phyloP scores from a whole-genome alignment of 2,329 filamentous ascomycete genomes.

The Lizonia empirigonia region DNA sequence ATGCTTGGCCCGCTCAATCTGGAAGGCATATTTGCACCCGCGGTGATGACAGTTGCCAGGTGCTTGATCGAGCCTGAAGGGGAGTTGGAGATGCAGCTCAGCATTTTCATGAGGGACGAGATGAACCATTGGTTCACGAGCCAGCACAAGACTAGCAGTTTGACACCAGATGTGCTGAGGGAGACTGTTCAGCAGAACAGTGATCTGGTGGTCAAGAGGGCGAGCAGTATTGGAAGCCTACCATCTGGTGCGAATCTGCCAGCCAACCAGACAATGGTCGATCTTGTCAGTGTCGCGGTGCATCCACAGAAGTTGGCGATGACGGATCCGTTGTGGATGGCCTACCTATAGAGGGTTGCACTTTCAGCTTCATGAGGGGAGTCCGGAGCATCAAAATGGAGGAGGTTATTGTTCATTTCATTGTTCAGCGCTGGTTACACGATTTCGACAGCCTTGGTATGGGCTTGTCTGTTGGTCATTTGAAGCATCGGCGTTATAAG shows the following conservation, averaged over 20 bases:
- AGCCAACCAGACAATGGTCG: conserved; percentile 95
- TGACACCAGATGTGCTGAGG: conserved; percentile 69
- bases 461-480: not conserved
- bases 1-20: conserved; percentile 95
- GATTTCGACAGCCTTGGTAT: not conserved
- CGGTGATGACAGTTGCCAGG: conserved; percentile 94
- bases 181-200: conserved; percentile 85
- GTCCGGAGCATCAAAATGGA: not conserved
- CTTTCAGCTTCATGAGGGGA: not conserved
- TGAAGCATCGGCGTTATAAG: not conserved
- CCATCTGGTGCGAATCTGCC: conserved; percentile 78
- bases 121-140: conserved; percentile 97
- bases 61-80: conserved; percentile 81
- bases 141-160: conserved; percentile 64
- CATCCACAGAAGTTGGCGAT: conserved; percentile 87
- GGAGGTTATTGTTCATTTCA: too few relatives aligned
- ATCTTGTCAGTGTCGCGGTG: conserved; percentile 88
- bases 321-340: conserved; percentile 96
- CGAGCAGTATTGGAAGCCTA: conserved; percentile 78
- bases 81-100: conserved; percentile 93
- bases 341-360: conserved; percentile 69
- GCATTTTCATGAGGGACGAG: conserved; percentile 94
- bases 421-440: too few relatives aligned
- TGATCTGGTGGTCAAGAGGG: conserved; percentile 89
- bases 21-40: conserved; percentile 94